phyloP scores from a whole-genome alignment of 1,284 basidiomycete genomes.

The Microbotryum saponariae region DNA sequence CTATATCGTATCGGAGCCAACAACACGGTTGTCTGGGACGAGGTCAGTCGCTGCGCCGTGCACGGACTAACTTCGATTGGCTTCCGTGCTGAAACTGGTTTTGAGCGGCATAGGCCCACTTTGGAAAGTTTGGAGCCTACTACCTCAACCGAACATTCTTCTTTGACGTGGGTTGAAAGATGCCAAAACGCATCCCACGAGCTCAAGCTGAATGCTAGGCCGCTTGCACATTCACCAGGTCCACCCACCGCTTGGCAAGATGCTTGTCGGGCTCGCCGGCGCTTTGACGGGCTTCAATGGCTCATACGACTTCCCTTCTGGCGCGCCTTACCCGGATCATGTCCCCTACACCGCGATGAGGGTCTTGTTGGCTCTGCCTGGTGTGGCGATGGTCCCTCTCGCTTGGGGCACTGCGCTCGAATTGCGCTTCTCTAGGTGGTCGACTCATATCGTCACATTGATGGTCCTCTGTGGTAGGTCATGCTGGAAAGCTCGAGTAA shows the following conservation, averaged over 20 bases:
- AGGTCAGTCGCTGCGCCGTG: slow-evolving; percentile 43
- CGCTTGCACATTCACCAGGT: slow-evolving; percentile 9
- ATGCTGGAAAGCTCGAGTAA: not conserved
- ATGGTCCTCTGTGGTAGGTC: slow-evolving; percentile 82
- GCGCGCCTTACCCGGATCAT: slow-evolving; percentile 68
- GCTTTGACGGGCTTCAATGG: slow-evolving; percentile 87
- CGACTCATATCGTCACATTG: slow-evolving; percentile 81
- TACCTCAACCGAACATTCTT: slow-evolving; percentile 95
- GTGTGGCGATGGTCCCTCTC: slow-evolving; percentile 88
- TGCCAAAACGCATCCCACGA: not conserved
- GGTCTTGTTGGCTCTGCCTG: slow-evolving; percentile 86
- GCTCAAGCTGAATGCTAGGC: not conserved
- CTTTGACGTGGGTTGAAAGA: slow-evolving; percentile 58
- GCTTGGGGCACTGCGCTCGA: slow-evolving; percentile 97
- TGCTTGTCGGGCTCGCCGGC: slow-evolving; percentile 92
- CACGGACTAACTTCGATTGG: too few relatives aligned
- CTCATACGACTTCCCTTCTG: slow-evolving; percentile 88
- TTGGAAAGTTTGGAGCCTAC: slow-evolving; percentile 95
- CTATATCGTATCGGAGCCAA: slow-evolving; percentile 89
- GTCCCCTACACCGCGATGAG: slow-evolving; percentile 94
- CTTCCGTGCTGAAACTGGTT: too few relatives aligned
- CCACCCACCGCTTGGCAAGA: slow-evolving; percentile 97
- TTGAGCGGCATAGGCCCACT: slow-evolving; percentile 60
- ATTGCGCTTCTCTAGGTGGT: slow-evolving; percentile 80
- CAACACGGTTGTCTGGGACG: slow-evolving; percentile 90